A percentile compares a stretch with the other conserved stretches of the same genome.
These are phyloP conservation scores for Lojkania enalia DNA, from an alignment of 2,329 filamentous ascomycete species.

Conservation along the genomic window DNA sequence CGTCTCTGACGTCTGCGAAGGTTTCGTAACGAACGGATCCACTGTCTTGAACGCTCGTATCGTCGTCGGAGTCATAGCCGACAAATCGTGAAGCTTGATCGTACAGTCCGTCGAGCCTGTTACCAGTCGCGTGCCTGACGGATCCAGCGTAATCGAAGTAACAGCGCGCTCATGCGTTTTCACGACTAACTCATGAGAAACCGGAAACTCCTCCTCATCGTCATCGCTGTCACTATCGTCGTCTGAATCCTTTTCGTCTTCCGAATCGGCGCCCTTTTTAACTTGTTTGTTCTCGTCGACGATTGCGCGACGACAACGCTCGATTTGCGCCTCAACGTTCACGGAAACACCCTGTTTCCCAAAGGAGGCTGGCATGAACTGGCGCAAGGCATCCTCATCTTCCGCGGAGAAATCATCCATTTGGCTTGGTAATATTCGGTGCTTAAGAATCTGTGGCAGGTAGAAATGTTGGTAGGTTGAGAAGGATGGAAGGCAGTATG, in stretches of 20 bases:
- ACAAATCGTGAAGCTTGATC: constrained; percentile 91
- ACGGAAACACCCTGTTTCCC: constrained; percentile 77
- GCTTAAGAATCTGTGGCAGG: not conserved
- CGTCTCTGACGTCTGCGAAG: constrained; percentile 72
- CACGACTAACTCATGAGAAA: constrained; percentile 89
- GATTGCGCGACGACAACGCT: constrained; percentile 69
- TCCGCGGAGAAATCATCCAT: constrained; percentile 34
- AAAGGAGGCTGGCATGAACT: constrained; percentile 80
- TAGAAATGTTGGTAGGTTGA: not conserved
- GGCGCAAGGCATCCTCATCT: constrained; percentile 70
- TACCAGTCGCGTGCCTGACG: constrained; percentile 79
- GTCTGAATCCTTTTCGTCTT: constrained; percentile 41
- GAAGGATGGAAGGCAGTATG: not conserved
- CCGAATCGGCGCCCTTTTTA: constrained; percentile 33
- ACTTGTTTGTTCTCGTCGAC: constrained; percentile 39
- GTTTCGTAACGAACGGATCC: constrained; percentile 80
- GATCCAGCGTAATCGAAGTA: constrained; percentile 81
- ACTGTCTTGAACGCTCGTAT: constrained; percentile 91
- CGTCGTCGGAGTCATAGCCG: constrained; percentile 92
- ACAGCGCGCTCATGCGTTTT: constrained; percentile 90
- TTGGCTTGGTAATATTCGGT: constrained; percentile 11
- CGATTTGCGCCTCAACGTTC: constrained; percentile 78
- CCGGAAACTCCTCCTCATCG: constrained; percentile 74
- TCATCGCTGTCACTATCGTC: constrained; percentile 61
- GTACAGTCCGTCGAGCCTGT: constrained; percentile 92